A percentile compares a stretch with the other conserved stretches of the same genome.
Conservation (phyloP, 2,329 filamentous ascomycete genomes). For the Aspergillus thermomutatus region DNA sequence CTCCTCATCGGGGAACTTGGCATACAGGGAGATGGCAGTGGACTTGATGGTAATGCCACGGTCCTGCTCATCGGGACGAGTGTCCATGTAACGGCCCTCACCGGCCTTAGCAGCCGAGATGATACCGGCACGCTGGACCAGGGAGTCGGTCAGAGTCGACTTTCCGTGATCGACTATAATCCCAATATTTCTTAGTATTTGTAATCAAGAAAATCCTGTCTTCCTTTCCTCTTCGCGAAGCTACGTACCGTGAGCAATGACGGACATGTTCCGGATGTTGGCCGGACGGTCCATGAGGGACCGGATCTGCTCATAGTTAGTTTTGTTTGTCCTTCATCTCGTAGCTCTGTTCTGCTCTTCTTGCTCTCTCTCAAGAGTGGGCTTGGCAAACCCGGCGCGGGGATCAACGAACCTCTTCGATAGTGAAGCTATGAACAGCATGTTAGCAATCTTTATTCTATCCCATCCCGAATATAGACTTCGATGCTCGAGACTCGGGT, state of each 20-base stretch:
- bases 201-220: background rate
- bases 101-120: constrained; percentile 97
- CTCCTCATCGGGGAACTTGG: constrained; percentile 72
- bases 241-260: constrained; percentile 88
- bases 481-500: background rate
- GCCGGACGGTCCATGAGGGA: constrained; percentile 49
- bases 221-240: background rate
- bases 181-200: constrained; percentile 1
- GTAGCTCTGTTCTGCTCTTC: background rate
- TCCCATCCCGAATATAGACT: constrained; percentile 5
- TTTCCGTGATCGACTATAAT: constrained; percentile 92
- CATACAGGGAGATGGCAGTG: constrained; percentile 97
- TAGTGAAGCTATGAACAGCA: constrained; percentile 74
- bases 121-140: constrained; percentile 98
- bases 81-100: constrained; percentile 94
- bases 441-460: constrained; percentile 25
- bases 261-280: constrained; percentile 93
- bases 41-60: constrained; percentile 99
- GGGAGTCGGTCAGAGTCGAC: constrained; percentile 98
- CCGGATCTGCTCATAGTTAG: constrained; percentile 40
- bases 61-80: constrained; percentile 95
- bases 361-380: constrained; percentile 1
- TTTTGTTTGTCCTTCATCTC: background rate
- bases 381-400: constrained; percentile 4
- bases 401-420: constrained; percentile 69